Evolutionary conservation across 2,329 filamentous ascomycete species (phyloP).

Genomic region (Fusarium domesticum): DNA sequence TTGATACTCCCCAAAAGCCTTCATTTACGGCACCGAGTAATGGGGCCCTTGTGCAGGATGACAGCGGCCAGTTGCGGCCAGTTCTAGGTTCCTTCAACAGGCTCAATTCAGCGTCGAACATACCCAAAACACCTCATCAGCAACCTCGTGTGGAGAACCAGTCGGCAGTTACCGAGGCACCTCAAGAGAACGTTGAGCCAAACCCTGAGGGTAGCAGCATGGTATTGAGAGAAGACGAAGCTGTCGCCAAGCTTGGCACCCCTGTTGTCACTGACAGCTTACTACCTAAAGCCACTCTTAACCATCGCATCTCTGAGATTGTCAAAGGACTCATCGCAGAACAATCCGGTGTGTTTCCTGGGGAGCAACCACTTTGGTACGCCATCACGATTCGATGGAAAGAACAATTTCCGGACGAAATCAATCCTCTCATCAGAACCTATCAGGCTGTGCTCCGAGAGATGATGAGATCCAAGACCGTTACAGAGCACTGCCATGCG

Average conservation of each 20-base stretch:
- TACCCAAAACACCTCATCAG: conserved; percentile 11
- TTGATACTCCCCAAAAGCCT: conserved; percentile 13
- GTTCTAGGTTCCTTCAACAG: conserved; percentile 17
- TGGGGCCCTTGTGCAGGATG: conserved; percentile 22
- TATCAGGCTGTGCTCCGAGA: conserved; percentile 39
- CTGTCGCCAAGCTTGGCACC: conserved; percentile 4
- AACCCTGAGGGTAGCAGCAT: background rate
- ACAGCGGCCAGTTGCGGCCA: conserved; percentile 21
- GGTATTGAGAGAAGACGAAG: background rate
- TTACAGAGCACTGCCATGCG: conserved; percentile 43
- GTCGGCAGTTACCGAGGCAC: background rate
- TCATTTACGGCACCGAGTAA: conserved; percentile 11
- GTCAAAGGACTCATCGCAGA: conserved; percentile 32
- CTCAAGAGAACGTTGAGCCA: conserved; percentile 1
- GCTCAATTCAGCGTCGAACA: conserved; percentile 7
- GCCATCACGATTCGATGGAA: conserved; percentile 46
- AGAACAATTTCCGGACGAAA: conserved; percentile 38
- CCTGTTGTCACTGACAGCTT: conserved; percentile 13
- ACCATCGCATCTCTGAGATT: conserved; percentile 24
- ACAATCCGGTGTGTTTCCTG: conserved; percentile 48
- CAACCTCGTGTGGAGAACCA: conserved; percentile 8
- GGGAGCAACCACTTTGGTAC: conserved; percentile 49
- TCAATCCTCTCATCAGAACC: conserved; percentile 40
- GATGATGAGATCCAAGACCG: conserved; percentile 35
- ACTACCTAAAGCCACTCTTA: conserved; percentile 13